Base-by-base conservation (phyloP, 306 rosid species). In the Inga oerstediana region DNA sequence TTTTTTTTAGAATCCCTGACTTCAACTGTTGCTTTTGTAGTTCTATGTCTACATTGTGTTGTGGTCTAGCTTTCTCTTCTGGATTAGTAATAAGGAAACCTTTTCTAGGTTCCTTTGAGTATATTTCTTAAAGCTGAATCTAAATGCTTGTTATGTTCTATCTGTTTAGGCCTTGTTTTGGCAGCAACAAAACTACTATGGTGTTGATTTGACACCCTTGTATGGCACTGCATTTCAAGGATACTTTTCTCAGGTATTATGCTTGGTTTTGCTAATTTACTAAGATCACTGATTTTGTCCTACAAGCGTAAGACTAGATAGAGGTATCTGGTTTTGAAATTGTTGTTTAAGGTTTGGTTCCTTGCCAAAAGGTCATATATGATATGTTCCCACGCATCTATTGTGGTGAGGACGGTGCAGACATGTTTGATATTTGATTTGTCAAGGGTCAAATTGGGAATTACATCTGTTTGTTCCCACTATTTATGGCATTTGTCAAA, bases 161-260 rank as follows among this genome's bases (percentile, higher is more conserved):
- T 78, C 15, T 66, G 46, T 77, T 37, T 85, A 87, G 96, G 99
- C 98, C 37, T 97, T 96, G 87, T 96, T 96, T 88, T 96, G 98
- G 98, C 99, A 94, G 91, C 99, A 96, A 78, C 97, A 92, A 75
- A 94, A 89, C 83, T 96, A 94, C 81, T 96, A 88, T 71, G 99
- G 99, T 74, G 98, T 96, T 84, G 92, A 96, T 90, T 92, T 96
- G 93, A 91, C 92, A 44, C 92, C 93, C 41, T 84, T 92, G 84
- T 80, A 90, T 77, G 93, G 89, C 30, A 86, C 97, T 49, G 94
- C 97, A 49, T 92, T 92, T 77, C 89, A 90, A 58, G 97, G 97
- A 77, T 92, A 92, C 85, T 92, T 92, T 85, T 90, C 97, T 67
- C 97, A 92, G 97, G 97, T 92, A 52, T 58, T 39, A 70, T 49